phyloP scores from a whole-genome alignment of 345 rosid species.

The Gossypium bickii region DNA sequence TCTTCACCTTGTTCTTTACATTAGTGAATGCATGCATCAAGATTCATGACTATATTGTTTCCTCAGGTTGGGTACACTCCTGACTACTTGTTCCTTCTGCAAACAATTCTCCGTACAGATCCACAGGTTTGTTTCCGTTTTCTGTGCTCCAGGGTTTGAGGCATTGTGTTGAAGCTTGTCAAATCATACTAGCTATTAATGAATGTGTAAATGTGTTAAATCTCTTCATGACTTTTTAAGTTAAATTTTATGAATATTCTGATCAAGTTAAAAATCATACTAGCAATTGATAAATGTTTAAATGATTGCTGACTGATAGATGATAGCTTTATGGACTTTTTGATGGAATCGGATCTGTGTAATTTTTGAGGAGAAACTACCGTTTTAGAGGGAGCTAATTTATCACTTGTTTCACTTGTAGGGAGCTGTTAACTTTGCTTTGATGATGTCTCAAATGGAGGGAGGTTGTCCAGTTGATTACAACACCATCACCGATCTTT shows the following conservation, averaged over 20 bases:
- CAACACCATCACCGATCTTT: constrained; percentile 96
- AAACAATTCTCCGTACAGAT: constrained; percentile 96
- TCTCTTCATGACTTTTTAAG: background rate
- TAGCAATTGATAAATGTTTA: no score
- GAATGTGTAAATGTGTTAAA: background rate
- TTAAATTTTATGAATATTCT: background rate
- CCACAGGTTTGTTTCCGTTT: constrained; percentile 63
- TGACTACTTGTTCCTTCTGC: constrained; percentile 95
- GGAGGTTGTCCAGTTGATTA: constrained; percentile 97
- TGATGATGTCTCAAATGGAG: constrained; percentile 99
- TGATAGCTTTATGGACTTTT: background rate
- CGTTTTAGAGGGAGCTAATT: background rate
- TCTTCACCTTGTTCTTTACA: constrained; percentile 6
- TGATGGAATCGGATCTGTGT: background rate
- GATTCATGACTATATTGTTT: constrained; percentile 14
- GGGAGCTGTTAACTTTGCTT: constrained; percentile 98
- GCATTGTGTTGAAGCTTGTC: constrained; percentile 15
- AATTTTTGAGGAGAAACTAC: background rate
- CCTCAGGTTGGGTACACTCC: constrained; percentile 93
- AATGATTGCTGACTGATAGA: background rate
- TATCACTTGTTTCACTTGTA: constrained; percentile 26
- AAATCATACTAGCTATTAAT: background rate
- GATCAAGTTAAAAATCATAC: background rate
- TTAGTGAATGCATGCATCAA: constrained; percentile 12
- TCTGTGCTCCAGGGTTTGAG: constrained; percentile 12